These are phyloP conservation scores for Erodium trifolium DNA, from an alignment of 441 rosid genomes.

Conservation along the genomic window DNA sequence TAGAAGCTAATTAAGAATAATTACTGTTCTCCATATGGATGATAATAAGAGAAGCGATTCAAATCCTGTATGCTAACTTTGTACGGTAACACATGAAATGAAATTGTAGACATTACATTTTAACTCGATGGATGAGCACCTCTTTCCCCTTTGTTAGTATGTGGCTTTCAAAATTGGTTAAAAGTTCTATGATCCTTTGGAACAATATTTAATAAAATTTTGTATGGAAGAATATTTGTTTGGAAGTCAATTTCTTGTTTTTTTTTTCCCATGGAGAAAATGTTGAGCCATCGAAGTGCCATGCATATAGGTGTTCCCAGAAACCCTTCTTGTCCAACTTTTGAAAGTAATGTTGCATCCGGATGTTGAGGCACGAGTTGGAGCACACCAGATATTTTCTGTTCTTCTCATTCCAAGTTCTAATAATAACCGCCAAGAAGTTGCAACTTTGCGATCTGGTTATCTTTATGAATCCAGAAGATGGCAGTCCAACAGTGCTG, in stretches of 20 bases:
- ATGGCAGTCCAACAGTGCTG: slow-evolving; percentile 58
- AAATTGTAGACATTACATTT: neutral
- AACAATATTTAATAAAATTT: neutral
- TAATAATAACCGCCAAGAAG: slow-evolving; percentile 37
- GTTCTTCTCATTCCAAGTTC: slow-evolving; percentile 68
- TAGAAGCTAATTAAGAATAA: neutral
- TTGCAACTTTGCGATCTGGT: slow-evolving; percentile 49
- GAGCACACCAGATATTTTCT: slow-evolving; percentile 85
- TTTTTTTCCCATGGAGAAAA: slow-evolving; percentile 8
- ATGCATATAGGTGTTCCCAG: slow-evolving; percentile 67
- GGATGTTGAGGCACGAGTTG: slow-evolving; percentile 73
- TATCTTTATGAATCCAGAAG: slow-evolving; percentile 46
- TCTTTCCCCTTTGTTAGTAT: neutral
- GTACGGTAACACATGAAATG: neutral
- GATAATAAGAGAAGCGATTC: neutral
- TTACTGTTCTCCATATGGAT: neutral
- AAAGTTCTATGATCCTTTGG: neutral
- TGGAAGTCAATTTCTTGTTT: neutral
- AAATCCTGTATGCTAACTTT: neutral
- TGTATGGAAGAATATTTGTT: neutral
- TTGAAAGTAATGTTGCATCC: slow-evolving; percentile 86
- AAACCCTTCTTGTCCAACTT: slow-evolving; percentile 71
- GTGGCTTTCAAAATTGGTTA: neutral
- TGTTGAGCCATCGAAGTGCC: slow-evolving; percentile 14
- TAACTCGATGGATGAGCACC: neutral